Percentiles rank a stretch among this genome's conserved stretches.
These are phyloP conservation scores for Eucalyptus marginata DNA, from an alignment of 345 rosid species.

Conservation along the genomic window DNA sequence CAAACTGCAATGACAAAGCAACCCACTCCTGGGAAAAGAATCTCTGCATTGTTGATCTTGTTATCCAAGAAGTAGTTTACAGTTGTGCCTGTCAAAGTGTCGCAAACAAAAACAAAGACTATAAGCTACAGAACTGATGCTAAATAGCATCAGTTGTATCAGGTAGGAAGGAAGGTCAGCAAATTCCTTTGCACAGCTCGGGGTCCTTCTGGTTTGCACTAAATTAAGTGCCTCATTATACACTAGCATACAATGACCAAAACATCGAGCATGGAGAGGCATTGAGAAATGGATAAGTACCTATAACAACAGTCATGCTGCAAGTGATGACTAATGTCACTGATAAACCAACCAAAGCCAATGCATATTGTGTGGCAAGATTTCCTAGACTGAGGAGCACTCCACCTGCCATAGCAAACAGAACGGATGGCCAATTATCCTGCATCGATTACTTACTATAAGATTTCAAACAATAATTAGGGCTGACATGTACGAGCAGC, in stretches of 20 bases:
- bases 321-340: slow-evolving; percentile 65
- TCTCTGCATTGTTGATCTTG: slow-evolving; percentile 56
- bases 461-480: neutral
- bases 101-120: neutral
- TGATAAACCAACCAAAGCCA: slow-evolving; percentile 78
- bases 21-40: slow-evolving; percentile 73
- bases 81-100: slow-evolving; percentile 42
- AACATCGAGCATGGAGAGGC: neutral
- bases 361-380: slow-evolving; percentile 61
- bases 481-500: neutral
- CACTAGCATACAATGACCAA: neutral
- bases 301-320: slow-evolving; percentile 72
- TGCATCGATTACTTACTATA: neutral
- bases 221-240: neutral
- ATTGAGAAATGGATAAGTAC: slow-evolving; percentile 1
- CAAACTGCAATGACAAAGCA: slow-evolving; percentile 74
- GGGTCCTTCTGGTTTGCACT: neutral
- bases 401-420: slow-evolving; percentile 79
- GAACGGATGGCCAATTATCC: slow-evolving; percentile 69
- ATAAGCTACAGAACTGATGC: neutral
- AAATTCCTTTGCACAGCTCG: neutral
- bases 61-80: slow-evolving; percentile 75
- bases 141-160: neutral
- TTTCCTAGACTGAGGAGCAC: slow-evolving; percentile 65
- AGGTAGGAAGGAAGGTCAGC: neutral